Conservation (phyloP, 2,329 filamentous ascomycete species). For the Trichoderma afroharzianum region DNA sequence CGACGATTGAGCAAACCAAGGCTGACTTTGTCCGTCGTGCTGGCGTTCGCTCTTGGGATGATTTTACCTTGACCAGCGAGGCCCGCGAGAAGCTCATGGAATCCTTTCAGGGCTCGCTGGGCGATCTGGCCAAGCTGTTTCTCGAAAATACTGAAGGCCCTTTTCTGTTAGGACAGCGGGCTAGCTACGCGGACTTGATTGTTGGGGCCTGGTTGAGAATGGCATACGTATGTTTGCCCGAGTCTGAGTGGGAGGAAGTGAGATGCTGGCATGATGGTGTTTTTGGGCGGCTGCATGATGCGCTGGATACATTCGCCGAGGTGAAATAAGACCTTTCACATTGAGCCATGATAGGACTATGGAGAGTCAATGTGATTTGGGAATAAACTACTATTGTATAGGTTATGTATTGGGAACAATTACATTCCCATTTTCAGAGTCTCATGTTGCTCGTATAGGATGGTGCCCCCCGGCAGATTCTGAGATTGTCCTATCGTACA, state of each 20-base stretch:
- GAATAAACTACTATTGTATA: background rate
- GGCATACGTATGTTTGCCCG: slow-evolving; percentile 37
- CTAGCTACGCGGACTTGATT: slow-evolving; percentile 54
- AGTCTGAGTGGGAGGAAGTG: slow-evolving; percentile 45
- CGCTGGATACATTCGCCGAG: slow-evolving; percentile 36
- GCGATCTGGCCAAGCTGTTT: slow-evolving; percentile 41
- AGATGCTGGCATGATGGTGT: slow-evolving; percentile 47
- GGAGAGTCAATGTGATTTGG: background rate
- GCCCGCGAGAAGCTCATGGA: slow-evolving; percentile 35
- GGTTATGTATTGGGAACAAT: background rate
- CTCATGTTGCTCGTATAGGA: too few relatives aligned
- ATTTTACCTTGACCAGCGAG: slow-evolving; percentile 38
- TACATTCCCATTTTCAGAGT: too few relatives aligned
- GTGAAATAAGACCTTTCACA: slow-evolving; percentile 23
- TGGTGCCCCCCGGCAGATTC: background rate
- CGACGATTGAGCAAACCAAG: slow-evolving; percentile 40
- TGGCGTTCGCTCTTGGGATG: slow-evolving; percentile 43
- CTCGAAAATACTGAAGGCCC: slow-evolving; percentile 38
- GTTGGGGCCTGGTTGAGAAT: slow-evolving; percentile 55
- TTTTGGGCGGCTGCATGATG: slow-evolving; percentile 49
- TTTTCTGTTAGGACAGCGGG: slow-evolving; percentile 44
- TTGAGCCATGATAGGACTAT: background rate
- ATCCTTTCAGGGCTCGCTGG: slow-evolving; percentile 41
- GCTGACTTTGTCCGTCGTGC: slow-evolving; percentile 48
- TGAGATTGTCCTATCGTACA: background rate